phyloP scores from a whole-genome alignment of 805 yeast species.

The Pichia eremophila region DNA sequence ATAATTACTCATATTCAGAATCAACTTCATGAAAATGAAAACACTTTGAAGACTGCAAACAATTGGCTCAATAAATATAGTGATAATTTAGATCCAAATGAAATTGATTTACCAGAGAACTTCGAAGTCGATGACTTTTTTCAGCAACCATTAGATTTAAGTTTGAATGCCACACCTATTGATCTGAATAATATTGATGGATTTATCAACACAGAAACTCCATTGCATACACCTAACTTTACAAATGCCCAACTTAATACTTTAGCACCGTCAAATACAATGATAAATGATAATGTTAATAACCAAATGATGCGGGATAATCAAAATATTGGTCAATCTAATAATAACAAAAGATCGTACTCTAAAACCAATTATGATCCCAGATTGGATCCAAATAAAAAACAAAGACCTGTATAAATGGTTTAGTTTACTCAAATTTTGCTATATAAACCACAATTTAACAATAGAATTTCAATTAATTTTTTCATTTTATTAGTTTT shows the following conservation, averaged over 20 bases:
- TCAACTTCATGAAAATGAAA: slow-evolving; percentile 39
- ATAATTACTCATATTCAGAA: slow-evolving; percentile 34
- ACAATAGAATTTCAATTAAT: not conserved
- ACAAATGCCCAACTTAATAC: not conserved
- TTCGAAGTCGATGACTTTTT: slow-evolving; percentile 28
- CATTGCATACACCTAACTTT: slow-evolving; percentile 3
- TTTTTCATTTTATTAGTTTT: not conserved
- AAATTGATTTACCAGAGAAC: slow-evolving; percentile 19
- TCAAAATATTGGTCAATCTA: not conserved
- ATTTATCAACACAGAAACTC: slow-evolving; percentile 2
- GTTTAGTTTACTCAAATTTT: not conserved
- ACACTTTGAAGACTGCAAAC: slow-evolving; percentile 44
- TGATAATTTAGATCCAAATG: slow-evolving; percentile 10
- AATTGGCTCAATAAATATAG: slow-evolving; percentile 36
- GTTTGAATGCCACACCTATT: slow-evolving; percentile 9
- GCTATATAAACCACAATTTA: not conserved
- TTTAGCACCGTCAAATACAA: not conserved
- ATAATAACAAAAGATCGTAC: not conserved
- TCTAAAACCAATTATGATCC: not conserved
- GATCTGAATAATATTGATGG: slow-evolving; percentile 4
- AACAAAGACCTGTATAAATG: not conserved
- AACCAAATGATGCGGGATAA: not conserved
- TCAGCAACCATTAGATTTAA: slow-evolving; percentile 13
- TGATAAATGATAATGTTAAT: not conserved
- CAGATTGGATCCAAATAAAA: not conserved